A percentile compares a stretch with the other conserved stretches of the same genome.
Conservation (phyloP, 345 rosid species). For the Jatropha curcas region DNA sequence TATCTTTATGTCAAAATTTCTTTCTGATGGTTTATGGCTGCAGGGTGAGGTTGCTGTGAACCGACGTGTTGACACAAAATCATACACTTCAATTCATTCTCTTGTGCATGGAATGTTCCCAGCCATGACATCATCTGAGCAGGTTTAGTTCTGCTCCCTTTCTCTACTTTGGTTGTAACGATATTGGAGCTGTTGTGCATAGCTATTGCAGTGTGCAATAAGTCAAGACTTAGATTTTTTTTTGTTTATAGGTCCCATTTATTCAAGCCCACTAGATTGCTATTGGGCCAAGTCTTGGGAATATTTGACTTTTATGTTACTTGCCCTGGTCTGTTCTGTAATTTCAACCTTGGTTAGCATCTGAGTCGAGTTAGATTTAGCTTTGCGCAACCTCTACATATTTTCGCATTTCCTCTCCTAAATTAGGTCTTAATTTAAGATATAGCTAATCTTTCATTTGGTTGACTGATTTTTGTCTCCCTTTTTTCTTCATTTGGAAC, state of each 20-base stretch:
- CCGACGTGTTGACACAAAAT: constrained; percentile 74
- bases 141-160: constrained; percentile 42
- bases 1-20: not conserved
- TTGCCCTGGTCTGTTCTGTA: no score
- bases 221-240: not conserved
- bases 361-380: not conserved
- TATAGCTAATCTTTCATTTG: not conserved
- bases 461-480: constrained; percentile 12
- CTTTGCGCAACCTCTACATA: not conserved
- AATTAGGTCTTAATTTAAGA: constrained; percentile 1
- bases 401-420: not conserved
- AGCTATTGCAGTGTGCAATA: not conserved
- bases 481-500: constrained; percentile 17
- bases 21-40: constrained; percentile 28
- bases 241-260: not conserved
- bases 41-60: constrained; percentile 96
- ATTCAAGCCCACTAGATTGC: no score
- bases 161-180: not conserved
- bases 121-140: constrained; percentile 53
- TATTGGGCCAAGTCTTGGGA: no score
- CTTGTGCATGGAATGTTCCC: constrained; percentile 96
- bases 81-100: constrained; percentile 74
- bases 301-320: no score
- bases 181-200: not conserved
- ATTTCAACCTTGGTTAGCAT: no score